phyloP scores from a whole-genome alignment of 495 filamentous ascomycete species.

The Opeltia flavorubescens region DNA sequence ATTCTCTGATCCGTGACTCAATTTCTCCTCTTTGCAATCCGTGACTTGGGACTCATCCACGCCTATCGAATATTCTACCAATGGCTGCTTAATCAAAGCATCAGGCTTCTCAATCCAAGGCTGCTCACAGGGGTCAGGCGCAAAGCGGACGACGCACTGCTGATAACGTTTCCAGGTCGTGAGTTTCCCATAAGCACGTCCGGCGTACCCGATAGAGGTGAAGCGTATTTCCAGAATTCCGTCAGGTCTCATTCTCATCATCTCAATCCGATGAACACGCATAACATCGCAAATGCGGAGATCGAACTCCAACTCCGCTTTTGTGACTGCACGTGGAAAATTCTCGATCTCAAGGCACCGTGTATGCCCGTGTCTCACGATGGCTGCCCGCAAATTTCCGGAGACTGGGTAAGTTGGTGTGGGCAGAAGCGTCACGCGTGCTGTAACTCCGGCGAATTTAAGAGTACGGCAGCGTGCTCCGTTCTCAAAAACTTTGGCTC shows the following conservation, averaged over 20 bases:
- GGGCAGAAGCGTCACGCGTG: neutral
- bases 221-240: slow-evolving; percentile 6
- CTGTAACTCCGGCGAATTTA: neutral
- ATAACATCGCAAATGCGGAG: neutral
- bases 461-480: neutral
- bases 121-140: slow-evolving; percentile 10
- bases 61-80: neutral
- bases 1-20: neutral
- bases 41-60: neutral
- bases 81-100: neutral
- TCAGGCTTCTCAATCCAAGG: neutral
- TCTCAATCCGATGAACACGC: neutral
- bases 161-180: neutral
- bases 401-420: slow-evolving; percentile 13
- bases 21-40: neutral
- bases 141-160: neutral
- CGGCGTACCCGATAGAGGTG: slow-evolving; percentile 4
- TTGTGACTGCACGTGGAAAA: neutral
- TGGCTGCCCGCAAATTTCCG: neutral
- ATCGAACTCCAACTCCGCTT: neutral
- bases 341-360: slow-evolving; percentile 8
- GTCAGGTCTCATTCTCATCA: neutral
- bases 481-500: slow-evolving; percentile 1
- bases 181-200: neutral
- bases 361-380: slow-evolving; percentile 1